Percentiles rank a stretch among this genome's conserved stretches.
phyloP scores from a whole-genome alignment of 2,329 filamentous ascomycete genomes.

The Fusarium clavum region DNA sequence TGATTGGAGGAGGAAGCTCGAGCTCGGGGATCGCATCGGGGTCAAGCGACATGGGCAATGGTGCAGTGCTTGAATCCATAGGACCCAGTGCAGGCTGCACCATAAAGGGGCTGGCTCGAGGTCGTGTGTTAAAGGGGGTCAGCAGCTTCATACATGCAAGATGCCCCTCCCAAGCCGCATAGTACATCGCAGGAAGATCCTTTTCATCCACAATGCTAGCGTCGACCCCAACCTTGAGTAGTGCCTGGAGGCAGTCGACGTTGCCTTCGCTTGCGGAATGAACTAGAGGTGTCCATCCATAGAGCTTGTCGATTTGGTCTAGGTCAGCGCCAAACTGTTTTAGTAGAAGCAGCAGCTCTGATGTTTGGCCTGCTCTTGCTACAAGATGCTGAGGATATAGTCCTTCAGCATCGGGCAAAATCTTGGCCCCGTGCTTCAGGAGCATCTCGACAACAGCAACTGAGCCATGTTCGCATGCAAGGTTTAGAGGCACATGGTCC shows the following conservation, averaged over 20 bases:
- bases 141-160: conserved; percentile 93
- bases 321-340: conserved; percentile 89
- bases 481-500: conserved; percentile 92
- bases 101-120: conserved; percentile 57
- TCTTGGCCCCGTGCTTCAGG: conserved; percentile 80
- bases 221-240: conserved; percentile 83
- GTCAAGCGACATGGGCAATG: conserved; percentile 75
- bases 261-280: conserved; percentile 97
- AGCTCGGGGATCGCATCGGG: conserved; percentile 91
- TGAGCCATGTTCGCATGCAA: conserved; percentile 94
- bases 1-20: conserved; percentile 93
- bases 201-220: conserved; percentile 90
- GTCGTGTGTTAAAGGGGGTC: conserved; percentile 66
- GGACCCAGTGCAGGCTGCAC: conserved; percentile 58
- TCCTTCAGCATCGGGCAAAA: conserved; percentile 95
- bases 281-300: conserved; percentile 96
- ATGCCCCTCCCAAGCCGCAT: conserved; percentile 97
- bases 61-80: conserved; percentile 61
- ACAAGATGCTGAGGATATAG: conserved; percentile 97
- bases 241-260: conserved; percentile 83
- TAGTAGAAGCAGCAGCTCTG: conserved; percentile 81
- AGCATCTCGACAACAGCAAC: conserved; percentile 86
- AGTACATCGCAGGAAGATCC: conserved; percentile 93
- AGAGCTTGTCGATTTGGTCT: conserved; percentile 93
- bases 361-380: conserved; percentile 85